Evolutionary conservation across 805 yeast genomes (phyloP).

Genomic region (Tetrapisispora namnaoensis): DNA sequence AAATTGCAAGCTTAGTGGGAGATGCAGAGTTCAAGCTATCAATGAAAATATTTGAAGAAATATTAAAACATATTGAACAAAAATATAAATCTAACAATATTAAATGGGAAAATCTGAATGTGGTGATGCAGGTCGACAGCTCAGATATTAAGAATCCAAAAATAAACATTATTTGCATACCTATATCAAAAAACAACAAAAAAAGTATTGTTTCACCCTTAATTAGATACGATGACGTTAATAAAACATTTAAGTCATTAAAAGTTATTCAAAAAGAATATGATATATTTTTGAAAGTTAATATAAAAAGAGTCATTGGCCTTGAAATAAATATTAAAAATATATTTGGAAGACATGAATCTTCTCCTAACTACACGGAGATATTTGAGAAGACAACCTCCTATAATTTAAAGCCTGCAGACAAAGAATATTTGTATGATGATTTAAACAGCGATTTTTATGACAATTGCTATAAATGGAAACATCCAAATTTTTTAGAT

Average conservation of each 20-base stretch:
- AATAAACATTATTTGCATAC: slow-evolving; percentile 28
- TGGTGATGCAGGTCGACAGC: slow-evolving; percentile 16
- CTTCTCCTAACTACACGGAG: slow-evolving; percentile 13
- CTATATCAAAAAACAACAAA: slow-evolving; percentile 25
- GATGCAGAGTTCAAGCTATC: slow-evolving; percentile 59
- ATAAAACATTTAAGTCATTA: slow-evolving; percentile 10
- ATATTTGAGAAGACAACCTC: slow-evolving; percentile 24
- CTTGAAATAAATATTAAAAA: slow-evolving; percentile 32
- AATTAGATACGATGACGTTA: slow-evolving; percentile 5
- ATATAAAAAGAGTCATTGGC: slow-evolving; percentile 24
- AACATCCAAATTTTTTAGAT: slow-evolving; percentile 22
- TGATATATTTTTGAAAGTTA: slow-evolving; percentile 12
- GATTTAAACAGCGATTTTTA: slow-evolving; percentile 21
- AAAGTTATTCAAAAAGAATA: slow-evolving; percentile 10
- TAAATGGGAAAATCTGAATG: slow-evolving; percentile 17
- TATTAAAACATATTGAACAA: slow-evolving; percentile 33
- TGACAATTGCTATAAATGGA: slow-evolving; percentile 9
- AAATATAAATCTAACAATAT: slow-evolving; percentile 11
- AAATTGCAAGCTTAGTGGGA: slow-evolving; percentile 38
- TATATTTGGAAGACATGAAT: slow-evolving; percentile 27
- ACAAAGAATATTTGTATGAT: slow-evolving; percentile 15
- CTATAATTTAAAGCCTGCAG: slow-evolving; percentile 39
- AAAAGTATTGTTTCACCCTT: slow-evolving; percentile 6
- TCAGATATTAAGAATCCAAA: slow-evolving; percentile 16
- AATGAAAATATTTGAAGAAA: slow-evolving; percentile 39